These are phyloP conservation scores for Xylaria palmicola DNA, from an alignment of 495 filamentous ascomycete genomes.

Conservation along the genomic window DNA sequence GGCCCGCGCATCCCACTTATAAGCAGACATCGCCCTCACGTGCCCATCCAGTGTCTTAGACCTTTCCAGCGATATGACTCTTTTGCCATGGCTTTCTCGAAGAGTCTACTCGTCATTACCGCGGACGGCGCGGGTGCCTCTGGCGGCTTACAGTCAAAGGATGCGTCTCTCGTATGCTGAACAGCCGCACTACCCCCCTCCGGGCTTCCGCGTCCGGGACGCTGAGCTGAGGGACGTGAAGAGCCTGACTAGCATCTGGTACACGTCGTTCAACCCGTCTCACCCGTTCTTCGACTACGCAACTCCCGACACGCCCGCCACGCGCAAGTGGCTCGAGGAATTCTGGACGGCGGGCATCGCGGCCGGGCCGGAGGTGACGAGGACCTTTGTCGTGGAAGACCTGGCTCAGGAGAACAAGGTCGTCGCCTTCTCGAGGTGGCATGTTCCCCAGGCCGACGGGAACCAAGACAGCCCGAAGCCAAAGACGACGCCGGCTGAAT, in stretches of 20 bases:
- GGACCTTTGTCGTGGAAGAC: slow-evolving; percentile 1
- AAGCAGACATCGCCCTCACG: too few relatives aligned
- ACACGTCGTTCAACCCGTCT: background rate
- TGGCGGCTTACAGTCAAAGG: background rate
- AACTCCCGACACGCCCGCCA: background rate
- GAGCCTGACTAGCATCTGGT: background rate
- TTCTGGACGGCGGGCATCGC: background rate
- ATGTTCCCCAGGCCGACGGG: background rate
- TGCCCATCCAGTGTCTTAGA: too few relatives aligned
- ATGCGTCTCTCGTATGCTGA: background rate
- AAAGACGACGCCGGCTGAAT: background rate
- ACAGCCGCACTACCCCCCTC: background rate
- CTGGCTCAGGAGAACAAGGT: background rate
- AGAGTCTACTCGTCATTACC: too few relatives aligned
- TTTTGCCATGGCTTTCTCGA: too few relatives aligned
- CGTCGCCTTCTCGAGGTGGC: background rate
- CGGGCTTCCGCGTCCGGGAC: background rate
- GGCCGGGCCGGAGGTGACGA: background rate
- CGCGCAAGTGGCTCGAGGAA: background rate
- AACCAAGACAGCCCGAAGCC: background rate
- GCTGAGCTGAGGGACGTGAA: background rate
- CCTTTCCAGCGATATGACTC: too few relatives aligned
- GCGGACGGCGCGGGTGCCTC: too few relatives aligned
- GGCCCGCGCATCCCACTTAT: too few relatives aligned
- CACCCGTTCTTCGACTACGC: background rate